phyloP scores from a whole-genome alignment of 2,329 filamentous ascomycete genomes.

The Apiospora marii region DNA sequence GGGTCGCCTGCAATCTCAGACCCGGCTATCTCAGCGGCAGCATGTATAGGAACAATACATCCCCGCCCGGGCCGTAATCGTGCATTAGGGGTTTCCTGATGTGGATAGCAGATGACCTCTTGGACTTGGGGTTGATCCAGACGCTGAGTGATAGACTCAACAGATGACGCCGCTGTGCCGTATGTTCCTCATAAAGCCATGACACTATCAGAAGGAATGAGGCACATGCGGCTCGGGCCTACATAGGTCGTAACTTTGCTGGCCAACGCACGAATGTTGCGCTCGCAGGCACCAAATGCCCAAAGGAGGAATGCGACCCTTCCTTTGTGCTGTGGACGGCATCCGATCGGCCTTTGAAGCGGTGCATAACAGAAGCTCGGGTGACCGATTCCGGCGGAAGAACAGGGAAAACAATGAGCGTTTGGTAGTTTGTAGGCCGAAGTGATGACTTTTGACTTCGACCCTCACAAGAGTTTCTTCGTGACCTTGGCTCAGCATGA shows the following conservation, averaged over 20 bases:
- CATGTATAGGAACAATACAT: background rate
- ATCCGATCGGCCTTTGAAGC: background rate
- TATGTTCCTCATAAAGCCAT: background rate
- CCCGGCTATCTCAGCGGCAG: background rate
- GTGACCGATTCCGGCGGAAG: background rate
- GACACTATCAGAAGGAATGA: background rate
- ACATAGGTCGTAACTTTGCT: background rate
- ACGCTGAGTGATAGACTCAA: background rate
- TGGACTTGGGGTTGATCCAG: background rate
- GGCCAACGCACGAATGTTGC: background rate
- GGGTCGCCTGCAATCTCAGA: background rate
- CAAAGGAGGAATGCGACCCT: background rate
- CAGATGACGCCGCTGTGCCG: background rate
- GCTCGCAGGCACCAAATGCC: background rate
- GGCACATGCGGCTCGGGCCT: constrained; percentile 3
- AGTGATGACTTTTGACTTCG: background rate
- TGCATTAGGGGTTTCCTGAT: background rate
- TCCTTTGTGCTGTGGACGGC: background rate
- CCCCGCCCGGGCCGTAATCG: background rate
- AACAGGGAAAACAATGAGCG: background rate
- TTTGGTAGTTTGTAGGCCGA: too few relatives aligned
- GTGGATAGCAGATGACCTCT: background rate
- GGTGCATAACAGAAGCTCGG: background rate
- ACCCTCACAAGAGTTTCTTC: background rate
- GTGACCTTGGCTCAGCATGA: background rate